These are phyloP conservation scores for Colletotrichum lentis DNA, from an alignment of 2,329 filamentous ascomycete genomes.

Conservation along the genomic window DNA sequence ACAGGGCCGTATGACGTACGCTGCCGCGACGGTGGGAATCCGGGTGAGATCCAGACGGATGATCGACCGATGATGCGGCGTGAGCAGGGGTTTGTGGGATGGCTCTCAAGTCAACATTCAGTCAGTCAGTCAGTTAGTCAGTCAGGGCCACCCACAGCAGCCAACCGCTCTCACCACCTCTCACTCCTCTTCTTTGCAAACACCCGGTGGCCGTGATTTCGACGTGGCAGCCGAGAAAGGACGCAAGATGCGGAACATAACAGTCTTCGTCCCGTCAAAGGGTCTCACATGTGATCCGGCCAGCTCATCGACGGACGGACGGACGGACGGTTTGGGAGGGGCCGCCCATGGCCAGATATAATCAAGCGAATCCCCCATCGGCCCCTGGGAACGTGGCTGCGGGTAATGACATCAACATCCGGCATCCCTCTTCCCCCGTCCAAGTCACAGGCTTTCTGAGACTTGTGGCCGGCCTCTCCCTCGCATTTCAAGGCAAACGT, in stretches of 20 bases:
- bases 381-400: slow-evolving; percentile 24
- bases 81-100: background rate
- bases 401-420: slow-evolving; percentile 28
- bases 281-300: slow-evolving; percentile 21
- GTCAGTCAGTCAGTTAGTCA: no score
- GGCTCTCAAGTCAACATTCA: no score
- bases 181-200: background rate
- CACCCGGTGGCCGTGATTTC: background rate
- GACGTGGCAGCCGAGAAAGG: background rate
- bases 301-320: background rate
- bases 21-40: background rate
- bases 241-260: no score
- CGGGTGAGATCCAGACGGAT: background rate
- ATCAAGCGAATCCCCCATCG: slow-evolving; percentile 11
- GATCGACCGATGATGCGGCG: background rate
- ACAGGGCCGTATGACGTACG: background rate
- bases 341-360: background rate
- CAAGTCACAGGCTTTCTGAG: background rate
- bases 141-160: background rate
- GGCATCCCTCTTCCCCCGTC: background rate
- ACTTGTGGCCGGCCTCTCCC: no score
- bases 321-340: background rate
- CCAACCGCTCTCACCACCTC: background rate
- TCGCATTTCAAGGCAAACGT: background rate
- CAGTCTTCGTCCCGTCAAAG: slow-evolving; percentile 9